These are phyloP conservation scores for Tirmania nivea DNA, from an alignment of 495 filamentous ascomycete species.

Conservation along the genomic window DNA sequence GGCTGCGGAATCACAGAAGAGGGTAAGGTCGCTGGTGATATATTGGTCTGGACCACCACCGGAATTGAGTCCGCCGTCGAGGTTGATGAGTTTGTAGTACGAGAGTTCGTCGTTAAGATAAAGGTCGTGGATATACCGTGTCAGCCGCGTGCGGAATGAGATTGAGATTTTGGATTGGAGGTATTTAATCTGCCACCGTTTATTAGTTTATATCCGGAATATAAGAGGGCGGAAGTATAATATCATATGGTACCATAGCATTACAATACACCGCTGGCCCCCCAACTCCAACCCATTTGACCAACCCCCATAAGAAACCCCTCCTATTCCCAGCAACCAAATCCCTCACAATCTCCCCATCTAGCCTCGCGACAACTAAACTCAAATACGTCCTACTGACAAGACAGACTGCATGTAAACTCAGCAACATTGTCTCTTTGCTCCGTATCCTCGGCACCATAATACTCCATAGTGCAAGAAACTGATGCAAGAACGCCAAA, in stretches of 20 bases:
- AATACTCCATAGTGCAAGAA: slow-evolving; percentile 82
- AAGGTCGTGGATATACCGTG: slow-evolving; percentile 91
- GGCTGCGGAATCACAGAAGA: slow-evolving; percentile 86
- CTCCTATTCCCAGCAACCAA: slow-evolving; percentile 83
- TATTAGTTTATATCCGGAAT: background rate
- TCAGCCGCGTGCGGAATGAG: slow-evolving; percentile 87
- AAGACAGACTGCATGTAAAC: slow-evolving; percentile 72
- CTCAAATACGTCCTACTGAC: slow-evolving; percentile 87
- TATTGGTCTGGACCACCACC: slow-evolving; percentile 76
- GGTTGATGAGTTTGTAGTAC: slow-evolving; percentile 86
- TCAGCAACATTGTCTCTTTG: slow-evolving; percentile 76
- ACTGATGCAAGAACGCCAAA: slow-evolving; percentile 94
- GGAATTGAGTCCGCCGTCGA: slow-evolving; percentile 69
- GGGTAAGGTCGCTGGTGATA: slow-evolving; percentile 88
- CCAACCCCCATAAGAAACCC: slow-evolving; percentile 67
- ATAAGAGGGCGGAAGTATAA: background rate
- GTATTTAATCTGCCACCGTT: slow-evolving; percentile 55
- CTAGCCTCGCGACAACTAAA: slow-evolving; percentile 72
- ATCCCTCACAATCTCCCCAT: slow-evolving; percentile 91
- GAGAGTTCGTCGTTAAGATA: slow-evolving; percentile 86
- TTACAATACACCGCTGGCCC: slow-evolving; percentile 23
- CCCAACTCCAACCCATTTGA: slow-evolving; percentile 59
- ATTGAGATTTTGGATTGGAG: slow-evolving; percentile 96
- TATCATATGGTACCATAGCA: slow-evolving; percentile 12
- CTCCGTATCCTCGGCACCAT: slow-evolving; percentile 91